phyloP scores from a whole-genome alignment of 108 stramenopile genomes.

The Epithemia pelagica region DNA sequence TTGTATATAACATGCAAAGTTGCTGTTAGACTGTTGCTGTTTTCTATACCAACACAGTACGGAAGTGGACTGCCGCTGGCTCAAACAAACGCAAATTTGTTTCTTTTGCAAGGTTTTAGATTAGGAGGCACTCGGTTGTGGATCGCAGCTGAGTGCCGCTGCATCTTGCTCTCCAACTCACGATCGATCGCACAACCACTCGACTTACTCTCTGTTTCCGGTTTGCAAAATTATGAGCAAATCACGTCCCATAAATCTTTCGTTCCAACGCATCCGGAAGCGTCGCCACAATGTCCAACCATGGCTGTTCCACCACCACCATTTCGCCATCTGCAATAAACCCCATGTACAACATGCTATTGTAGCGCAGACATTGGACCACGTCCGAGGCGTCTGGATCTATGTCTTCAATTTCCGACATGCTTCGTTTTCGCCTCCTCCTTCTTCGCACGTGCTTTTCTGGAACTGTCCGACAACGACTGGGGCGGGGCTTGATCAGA shows the following conservation, averaged over 20 bases:
- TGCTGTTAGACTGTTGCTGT: too few species aligned
- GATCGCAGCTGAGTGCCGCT: constrained; percentile 13
- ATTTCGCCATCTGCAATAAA: constrained; percentile 64
- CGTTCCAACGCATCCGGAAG: constrained; percentile 73
- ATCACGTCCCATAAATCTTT: constrained; percentile 63
- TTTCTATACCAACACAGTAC: background rate
- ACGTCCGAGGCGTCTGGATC: constrained; percentile 26
- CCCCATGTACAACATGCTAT: constrained; percentile 63
- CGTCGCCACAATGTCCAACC: constrained; percentile 64
- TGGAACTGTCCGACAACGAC: constrained; percentile 48
- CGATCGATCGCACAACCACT: background rate
- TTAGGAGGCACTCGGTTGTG: constrained; percentile 9
- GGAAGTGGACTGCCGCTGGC: background rate
- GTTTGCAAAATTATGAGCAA: background rate
- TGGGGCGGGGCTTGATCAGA: constrained; percentile 47
- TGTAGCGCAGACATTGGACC: constrained; percentile 72
- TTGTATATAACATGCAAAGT: too few species aligned
- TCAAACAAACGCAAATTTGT: background rate
- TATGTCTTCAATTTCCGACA: constrained; percentile 1
- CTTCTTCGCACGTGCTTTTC: constrained; percentile 42
- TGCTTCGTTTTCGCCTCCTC: constrained; percentile 14
- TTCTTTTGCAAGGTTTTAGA: constrained; percentile 8
- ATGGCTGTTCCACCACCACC: constrained; percentile 82
- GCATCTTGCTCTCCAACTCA: too few species aligned
- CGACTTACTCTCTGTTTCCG: background rate